Conservation (phyloP, 371 early-diverging fungal genomes). For the Phascolomyces articulosus region DNA sequence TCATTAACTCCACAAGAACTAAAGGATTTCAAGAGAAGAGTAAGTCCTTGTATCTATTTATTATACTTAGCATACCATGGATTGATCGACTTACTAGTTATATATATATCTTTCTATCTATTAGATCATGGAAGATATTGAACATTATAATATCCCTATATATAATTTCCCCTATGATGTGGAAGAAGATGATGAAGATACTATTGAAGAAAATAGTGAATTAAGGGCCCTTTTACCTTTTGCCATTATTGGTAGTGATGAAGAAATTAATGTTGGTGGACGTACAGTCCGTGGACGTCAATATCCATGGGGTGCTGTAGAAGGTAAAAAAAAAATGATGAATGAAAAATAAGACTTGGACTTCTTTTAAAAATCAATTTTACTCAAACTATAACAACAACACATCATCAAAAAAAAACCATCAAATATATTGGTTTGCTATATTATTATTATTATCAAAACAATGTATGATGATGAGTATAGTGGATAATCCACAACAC, state of each 20-base stretch:
- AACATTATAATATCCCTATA: conserved; percentile 91
- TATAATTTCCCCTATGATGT: conserved; percentile 83
- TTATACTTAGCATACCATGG: neutral
- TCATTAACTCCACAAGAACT: conserved; percentile 78
- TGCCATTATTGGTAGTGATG: conserved; percentile 96
- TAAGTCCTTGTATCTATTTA: conserved; percentile 23
- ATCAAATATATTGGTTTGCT: neutral
- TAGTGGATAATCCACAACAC: conserved; percentile 85
- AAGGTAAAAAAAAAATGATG: conserved; percentile 51
- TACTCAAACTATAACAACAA: no score
- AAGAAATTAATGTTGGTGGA: conserved; percentile 81
- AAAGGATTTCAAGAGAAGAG: conserved; percentile 81
- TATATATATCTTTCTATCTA: neutral
- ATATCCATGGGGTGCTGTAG: conserved; percentile 99
- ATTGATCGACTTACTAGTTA: neutral
- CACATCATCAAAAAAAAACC: no score
- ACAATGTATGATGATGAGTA: no score
- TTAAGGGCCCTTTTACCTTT: conserved; percentile 91
- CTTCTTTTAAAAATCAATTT: no score
- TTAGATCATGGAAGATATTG: conserved; percentile 90
- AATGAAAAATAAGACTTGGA: no score
- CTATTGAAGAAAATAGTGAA: conserved; percentile 95
- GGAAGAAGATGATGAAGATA: conserved; percentile 89
- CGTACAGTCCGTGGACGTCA: conserved; percentile 90
- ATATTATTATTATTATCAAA: neutral